phyloP scores from a whole-genome alignment of 768 basidiomycete genomes.

The Tricholoma sp. region DNA sequence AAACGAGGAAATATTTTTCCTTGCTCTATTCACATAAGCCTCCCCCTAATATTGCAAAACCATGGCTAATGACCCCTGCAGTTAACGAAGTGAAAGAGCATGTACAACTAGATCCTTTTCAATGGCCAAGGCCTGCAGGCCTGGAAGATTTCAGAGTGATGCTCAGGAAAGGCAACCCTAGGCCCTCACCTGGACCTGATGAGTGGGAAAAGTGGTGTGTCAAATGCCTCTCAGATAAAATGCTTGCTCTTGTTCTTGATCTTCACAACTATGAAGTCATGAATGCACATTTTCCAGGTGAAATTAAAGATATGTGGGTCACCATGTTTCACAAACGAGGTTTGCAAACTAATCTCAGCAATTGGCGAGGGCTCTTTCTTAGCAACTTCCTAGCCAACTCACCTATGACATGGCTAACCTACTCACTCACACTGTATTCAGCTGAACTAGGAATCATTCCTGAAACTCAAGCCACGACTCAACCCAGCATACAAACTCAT shows the following conservation, averaged over 20 bases:
- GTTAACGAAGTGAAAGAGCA: background rate
- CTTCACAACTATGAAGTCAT: background rate
- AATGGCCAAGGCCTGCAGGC: background rate
- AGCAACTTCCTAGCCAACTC: slow-evolving; percentile 5
- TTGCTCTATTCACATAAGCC: slow-evolving; percentile 8
- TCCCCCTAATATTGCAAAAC: slow-evolving; percentile 13
- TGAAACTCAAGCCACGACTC: slow-evolving; percentile 2
- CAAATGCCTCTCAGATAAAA: background rate
- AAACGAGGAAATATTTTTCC: slow-evolving; percentile 13
- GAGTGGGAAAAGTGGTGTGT: slow-evolving; percentile 4
- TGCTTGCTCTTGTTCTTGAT: slow-evolving; percentile 5
- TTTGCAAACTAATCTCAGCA: slow-evolving; percentile 4
- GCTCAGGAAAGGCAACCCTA: background rate
- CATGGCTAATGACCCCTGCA: slow-evolving; percentile 17
- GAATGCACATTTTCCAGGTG: too few species aligned
- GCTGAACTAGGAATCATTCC: background rate
- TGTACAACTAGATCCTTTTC: background rate
- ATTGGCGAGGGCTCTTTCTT: slow-evolving; percentile 13
- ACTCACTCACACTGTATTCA: slow-evolving; percentile 11
- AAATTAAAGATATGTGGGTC: too few species aligned
- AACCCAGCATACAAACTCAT: background rate
- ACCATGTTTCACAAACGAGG: background rate
- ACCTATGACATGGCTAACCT: slow-evolving; percentile 9
- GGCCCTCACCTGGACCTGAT: slow-evolving; percentile 4
- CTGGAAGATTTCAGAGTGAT: background rate